Conservation (phyloP, 306 rosid genomes). For the Cucurbita maxima region DNA sequence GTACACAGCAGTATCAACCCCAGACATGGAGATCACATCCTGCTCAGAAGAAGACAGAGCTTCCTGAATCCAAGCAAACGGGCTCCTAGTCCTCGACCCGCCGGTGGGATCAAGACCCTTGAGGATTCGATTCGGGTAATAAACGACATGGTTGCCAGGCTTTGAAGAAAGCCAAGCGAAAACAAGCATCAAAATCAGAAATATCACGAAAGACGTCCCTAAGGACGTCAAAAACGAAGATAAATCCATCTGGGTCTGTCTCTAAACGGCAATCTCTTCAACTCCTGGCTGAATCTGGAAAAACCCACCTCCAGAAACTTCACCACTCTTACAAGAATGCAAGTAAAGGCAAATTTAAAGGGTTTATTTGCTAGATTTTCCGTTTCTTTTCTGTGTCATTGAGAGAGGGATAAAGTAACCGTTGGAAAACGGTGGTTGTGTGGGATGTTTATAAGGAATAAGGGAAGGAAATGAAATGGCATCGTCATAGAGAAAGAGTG, state of each 20-base stretch:
- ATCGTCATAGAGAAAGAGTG: background rate
- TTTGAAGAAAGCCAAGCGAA: slow-evolving; percentile 41
- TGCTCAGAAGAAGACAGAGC: slow-evolving; percentile 52
- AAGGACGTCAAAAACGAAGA: slow-evolving; percentile 71
- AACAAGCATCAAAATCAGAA: slow-evolving; percentile 49
- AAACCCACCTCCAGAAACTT: background rate
- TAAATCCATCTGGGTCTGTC: slow-evolving; percentile 52
- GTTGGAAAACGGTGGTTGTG: slow-evolving; percentile 4
- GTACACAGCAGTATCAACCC: slow-evolving; percentile 87
- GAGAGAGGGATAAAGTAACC: background rate
- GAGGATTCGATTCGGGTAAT: slow-evolving; percentile 81
- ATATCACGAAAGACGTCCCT: slow-evolving; percentile 66
- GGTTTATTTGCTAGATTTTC: background rate
- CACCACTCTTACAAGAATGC: background rate
- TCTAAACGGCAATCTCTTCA: background rate
- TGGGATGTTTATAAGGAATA: background rate
- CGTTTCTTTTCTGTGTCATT: background rate
- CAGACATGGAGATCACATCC: slow-evolving; percentile 58
- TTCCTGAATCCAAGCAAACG: slow-evolving; percentile 68
- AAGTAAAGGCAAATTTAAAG: background rate
- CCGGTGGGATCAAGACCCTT: slow-evolving; percentile 55
- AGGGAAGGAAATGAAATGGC: background rate
- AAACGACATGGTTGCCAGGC: slow-evolving; percentile 70
- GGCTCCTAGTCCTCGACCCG: slow-evolving; percentile 39
- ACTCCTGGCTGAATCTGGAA: background rate